phyloP scores from a whole-genome alignment of 805 yeast species.

The Candida lessepsii region DNA sequence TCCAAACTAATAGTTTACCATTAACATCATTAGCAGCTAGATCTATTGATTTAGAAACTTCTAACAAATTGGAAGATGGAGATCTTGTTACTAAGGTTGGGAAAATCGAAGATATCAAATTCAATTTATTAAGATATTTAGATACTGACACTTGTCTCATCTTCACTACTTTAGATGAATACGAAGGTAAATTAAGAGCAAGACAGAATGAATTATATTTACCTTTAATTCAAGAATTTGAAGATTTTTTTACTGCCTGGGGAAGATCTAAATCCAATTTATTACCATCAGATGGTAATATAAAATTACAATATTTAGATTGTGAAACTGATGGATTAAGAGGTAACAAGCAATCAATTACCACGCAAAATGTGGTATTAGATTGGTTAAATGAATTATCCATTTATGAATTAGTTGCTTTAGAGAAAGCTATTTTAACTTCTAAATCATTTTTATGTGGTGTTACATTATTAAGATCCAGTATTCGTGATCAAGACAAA shows the following conservation, averaged over 20 bases:
- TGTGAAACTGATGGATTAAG: conserved; percentile 77
- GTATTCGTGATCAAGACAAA: conserved; percentile 21
- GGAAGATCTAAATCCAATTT: conserved; percentile 7
- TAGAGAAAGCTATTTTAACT: conserved; percentile 84
- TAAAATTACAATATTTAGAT: conserved; percentile 62
- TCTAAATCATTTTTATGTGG: conserved; percentile 88
- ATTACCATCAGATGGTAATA: conserved; percentile 18
- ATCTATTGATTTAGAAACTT: conserved; percentile 66
- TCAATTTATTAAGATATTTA: conserved; percentile 70
- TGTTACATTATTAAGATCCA: conserved; percentile 57
- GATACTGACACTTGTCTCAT: conserved; percentile 94
- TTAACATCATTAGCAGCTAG: conserved; percentile 85
- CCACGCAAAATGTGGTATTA: conserved; percentile 58
- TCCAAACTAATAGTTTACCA: conserved; percentile 80
- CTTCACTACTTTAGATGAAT: conserved; percentile 76
- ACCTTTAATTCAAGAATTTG: conserved; percentile 71
- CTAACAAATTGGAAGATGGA: conserved; percentile 29
- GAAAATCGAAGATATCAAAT: conserved; percentile 53
- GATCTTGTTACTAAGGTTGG: conserved; percentile 63
- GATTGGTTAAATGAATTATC: conserved; percentile 64
- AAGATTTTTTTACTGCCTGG: conserved; percentile 50
- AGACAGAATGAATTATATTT: conserved; percentile 78
- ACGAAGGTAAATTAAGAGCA: conserved; percentile 74
- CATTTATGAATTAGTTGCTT: conserved; percentile 77
- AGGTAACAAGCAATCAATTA: conserved; percentile 71